These are phyloP conservation scores for Aegilops bicornis DNA, from an alignment of 176 grass and related monocot genomes.

Conservation along the genomic window DNA sequence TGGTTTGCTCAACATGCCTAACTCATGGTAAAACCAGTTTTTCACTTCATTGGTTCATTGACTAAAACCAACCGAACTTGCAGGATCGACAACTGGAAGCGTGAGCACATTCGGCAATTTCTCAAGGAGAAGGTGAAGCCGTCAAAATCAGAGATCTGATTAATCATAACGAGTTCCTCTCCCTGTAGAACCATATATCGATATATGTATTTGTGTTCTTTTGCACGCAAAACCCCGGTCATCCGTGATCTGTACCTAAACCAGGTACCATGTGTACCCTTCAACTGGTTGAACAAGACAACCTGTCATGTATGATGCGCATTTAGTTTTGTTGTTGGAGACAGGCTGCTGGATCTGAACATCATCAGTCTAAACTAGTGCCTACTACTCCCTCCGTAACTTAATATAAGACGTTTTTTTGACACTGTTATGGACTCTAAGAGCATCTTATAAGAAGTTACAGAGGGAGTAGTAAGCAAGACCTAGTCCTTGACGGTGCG, in stretches of 20 bases:
- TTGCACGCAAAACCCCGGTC: not conserved
- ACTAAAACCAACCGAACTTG: slow-evolving; percentile 28
- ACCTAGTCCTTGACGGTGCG: not conserved
- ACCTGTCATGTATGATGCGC: not conserved
- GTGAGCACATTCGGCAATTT: slow-evolving; percentile 88
- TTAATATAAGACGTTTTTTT: too few relatives aligned
- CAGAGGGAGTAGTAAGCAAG: not conserved
- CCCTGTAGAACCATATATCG: not conserved
- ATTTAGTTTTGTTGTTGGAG: not conserved
- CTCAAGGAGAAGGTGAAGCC: slow-evolving; percentile 87
- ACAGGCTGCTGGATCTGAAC: not conserved
- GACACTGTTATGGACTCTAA: too few relatives aligned
- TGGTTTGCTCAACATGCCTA: not conserved
- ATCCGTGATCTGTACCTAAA: not conserved
- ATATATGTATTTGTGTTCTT: not conserved
- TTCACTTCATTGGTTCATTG: not conserved
- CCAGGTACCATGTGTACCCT: not conserved
- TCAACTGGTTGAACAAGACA: slow-evolving; percentile 5
- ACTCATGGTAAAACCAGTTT: not conserved
- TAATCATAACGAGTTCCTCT: not conserved
- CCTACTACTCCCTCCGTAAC: not conserved
- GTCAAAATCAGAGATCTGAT: slow-evolving; percentile 39
- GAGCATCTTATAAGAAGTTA: too few relatives aligned
- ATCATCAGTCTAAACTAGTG: not conserved
- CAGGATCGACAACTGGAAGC: slow-evolving; percentile 99